phyloP scores from a whole-genome alignment of 306 rosid species.

The Trifolium fragiferum region DNA sequence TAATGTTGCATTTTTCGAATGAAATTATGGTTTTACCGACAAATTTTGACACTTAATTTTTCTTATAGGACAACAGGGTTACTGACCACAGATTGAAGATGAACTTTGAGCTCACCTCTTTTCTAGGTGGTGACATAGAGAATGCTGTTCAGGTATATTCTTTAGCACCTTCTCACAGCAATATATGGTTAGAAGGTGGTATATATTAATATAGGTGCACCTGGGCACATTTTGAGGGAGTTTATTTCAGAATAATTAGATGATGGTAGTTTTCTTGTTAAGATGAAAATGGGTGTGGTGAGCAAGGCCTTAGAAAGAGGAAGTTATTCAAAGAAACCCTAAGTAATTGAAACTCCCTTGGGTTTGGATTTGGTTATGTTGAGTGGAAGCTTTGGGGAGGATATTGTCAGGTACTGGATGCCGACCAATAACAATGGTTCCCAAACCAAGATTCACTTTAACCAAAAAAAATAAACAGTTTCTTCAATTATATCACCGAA shows the following conservation, averaged over 20 bases:
- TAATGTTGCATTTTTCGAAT: conserved; percentile 18
- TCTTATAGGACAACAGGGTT: conserved; percentile 82
- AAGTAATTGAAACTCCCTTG: conserved; percentile 19
- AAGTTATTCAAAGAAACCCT: conserved; percentile 1
- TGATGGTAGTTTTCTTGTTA: neutral
- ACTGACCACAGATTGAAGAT: conserved; percentile 92
- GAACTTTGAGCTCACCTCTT: conserved; percentile 88
- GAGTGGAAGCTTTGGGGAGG: conserved; percentile 1
- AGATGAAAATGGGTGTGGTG: conserved; percentile 28
- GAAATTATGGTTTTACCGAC: conserved; percentile 33
- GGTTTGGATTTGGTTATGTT: conserved; percentile 30
- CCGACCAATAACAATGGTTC: conserved; percentile 4
- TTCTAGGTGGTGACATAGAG: conserved; percentile 85
- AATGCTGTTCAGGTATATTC: conserved; percentile 82
- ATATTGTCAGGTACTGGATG: conserved; percentile 23
- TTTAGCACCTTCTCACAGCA: conserved; percentile 15
- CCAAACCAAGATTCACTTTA: neutral
- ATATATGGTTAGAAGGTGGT: conserved; percentile 25
- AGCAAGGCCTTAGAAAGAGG: conserved; percentile 8
- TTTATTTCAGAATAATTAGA: conserved; percentile 19
- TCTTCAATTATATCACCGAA: conserved; percentile 2
- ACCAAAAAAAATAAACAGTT: conserved; percentile 21
- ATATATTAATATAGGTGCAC: neutral
- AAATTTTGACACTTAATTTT: conserved; percentile 23
- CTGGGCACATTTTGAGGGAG: conserved; percentile 19